Evolutionary conservation across 768 basidiomycete genomes (phyloP), one percentile per base, ranked within the genome.

Genomic region (Ramaria sp.): DNA sequence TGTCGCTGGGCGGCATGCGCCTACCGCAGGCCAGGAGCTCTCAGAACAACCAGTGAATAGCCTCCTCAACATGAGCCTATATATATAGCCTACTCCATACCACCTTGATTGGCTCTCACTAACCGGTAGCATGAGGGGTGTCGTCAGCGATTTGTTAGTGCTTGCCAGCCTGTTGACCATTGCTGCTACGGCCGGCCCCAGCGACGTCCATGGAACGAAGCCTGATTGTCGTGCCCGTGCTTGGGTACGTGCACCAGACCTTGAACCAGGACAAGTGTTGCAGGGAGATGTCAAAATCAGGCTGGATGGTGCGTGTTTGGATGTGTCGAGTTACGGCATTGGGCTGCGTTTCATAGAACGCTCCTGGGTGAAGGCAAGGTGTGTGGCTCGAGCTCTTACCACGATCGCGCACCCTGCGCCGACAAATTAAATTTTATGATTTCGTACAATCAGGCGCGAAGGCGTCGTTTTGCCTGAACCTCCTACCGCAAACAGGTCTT

Each of bases 241-340:
- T 15, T 39, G 33, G 17, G 52, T 53, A 19, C 52, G 52, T 41
- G 52, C 52, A 17, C 52, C 52, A 27, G 52, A 53, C 19, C 34
- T 53, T 24, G 39, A 53, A 24, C 34, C 52, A 41, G 52, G 52
- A 39, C 30, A 41, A n/a, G 37, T 53, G 15, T 12, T 53, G 37
- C 52, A 39, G 17, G 52, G 52, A 37, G 38, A 53, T 17, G 52
- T 53, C 52, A 53, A 39, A 42, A 53, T 53, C 37, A 22, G 15
- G 42, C 20, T 43, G 11, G 34, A 39, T 20, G 52, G 37, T n/a
- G 17, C 37, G 11, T 39, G 52, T 42, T 17, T 7, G n/a, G 34
- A 11, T 11, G 42, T 53, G 4, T 53, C 52, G 13, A 43, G 42
- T 17, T 53, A 53, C 30, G 19, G 27, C 38, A n/a, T 53, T 17